Evolutionary conservation across 1,284 basidiomycete genomes (phyloP), one percentile per base, ranked within the genome.

Genomic region (Pyrrhoderma noxium): DNA sequence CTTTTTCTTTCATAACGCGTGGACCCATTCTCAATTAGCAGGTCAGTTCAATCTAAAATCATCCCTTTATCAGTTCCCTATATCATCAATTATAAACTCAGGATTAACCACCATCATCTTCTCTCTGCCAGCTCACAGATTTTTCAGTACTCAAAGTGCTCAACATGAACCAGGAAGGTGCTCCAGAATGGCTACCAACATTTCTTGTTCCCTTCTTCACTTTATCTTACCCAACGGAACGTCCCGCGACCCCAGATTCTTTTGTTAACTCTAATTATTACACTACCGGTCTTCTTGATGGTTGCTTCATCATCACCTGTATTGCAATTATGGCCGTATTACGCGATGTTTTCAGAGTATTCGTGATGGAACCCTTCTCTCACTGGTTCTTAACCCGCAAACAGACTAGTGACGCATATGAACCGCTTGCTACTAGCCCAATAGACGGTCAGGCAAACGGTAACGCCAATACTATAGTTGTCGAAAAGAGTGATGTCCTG

Each of bases 261-360:
- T 89, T 87, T 67, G 77, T 70, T 21, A 62, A 79, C 61, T 79
- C 80, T 23, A 55, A 65, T 38, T 85, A 87, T 67, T 93, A 89
- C 64, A 71, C 63, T 51, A 81, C 79, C 39, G 90, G 90, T 9
- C 69, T 70, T 18, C 75, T 79, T 50, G 92, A 95, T 64, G 66
- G 78, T 11, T 88, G 80, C 60, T 66, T 91, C 58, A 73, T 90
- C 53, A 66, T 91, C 48, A 75, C 82, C 14, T 83, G 79, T 67
- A 88, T 92, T 52, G 76, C 84, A 7, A 69, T 81, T 53, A 87
- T 93, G 76, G 90, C 90, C 16, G 59, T 89, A 39, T 65, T 89
- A 34, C 81, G 93, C 53, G 91, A 94, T 70, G 65, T 78, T 41
- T 66, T 80, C 46, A 81, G 93, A 62, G 67, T 91, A 37, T 74